A percentile compares a stretch with the other conserved stretches of the same genome.
phyloP scores from a whole-genome alignment of 2,329 filamentous ascomycete genomes.

The Monosporascus sp. region DNA sequence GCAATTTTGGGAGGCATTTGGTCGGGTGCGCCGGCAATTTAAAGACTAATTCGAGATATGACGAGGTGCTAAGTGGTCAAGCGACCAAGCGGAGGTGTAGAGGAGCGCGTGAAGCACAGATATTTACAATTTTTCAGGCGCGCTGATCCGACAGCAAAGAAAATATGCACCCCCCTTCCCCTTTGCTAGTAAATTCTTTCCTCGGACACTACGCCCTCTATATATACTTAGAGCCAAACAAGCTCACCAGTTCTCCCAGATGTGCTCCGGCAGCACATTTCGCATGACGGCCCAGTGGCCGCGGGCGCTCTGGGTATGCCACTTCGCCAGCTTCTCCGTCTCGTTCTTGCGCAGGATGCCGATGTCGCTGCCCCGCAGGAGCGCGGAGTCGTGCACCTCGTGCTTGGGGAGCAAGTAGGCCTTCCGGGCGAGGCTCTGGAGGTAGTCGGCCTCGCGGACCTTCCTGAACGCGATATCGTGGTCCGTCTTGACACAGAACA shows the following conservation, averaged over 20 bases:
- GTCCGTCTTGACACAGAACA: constrained; percentile 75
- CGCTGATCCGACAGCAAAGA: too few relatives aligned
- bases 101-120: too few relatives aligned
- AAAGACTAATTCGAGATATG: too few relatives aligned
- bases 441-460: constrained; percentile 59
- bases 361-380: constrained; percentile 39
- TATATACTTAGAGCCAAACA: too few relatives aligned
- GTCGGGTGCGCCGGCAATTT: neutral
- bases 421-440: constrained; percentile 65
- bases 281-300: constrained; percentile 94
- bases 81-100: too few relatives aligned
- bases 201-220: too few relatives aligned
- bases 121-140: too few relatives aligned
- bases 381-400: constrained; percentile 56
- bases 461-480: constrained; percentile 58
- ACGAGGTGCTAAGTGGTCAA: too few relatives aligned
- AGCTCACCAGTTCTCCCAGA: constrained; percentile 84
- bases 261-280: constrained; percentile 64
- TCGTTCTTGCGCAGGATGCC: constrained; percentile 57
- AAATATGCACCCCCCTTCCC: too few relatives aligned
- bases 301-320: constrained; percentile 70
- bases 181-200: too few relatives aligned
- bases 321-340: constrained; percentile 61
- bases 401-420: constrained; percentile 67
- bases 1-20: neutral